Conservation (phyloP, 352 stramenopile species). For the Globisporangium emineosum region DNA sequence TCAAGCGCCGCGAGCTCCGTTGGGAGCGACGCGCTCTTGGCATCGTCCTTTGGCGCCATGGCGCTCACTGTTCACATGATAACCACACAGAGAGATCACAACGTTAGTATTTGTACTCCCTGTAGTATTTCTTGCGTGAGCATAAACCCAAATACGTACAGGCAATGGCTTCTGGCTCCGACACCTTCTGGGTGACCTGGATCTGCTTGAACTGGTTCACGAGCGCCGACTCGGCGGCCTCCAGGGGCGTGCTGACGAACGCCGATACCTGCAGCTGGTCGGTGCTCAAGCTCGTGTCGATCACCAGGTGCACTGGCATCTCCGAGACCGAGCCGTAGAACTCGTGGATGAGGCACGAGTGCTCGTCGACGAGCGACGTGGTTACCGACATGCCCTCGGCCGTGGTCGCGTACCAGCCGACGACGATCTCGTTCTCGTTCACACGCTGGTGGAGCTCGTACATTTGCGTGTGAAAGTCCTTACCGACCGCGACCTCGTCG, state of each 20-base stretch:
- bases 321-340: conserved; percentile 96
- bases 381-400: conserved; percentile 26
- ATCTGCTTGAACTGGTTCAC: conserved; percentile 95
- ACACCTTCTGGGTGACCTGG: conserved; percentile 87
- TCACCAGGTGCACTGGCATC: conserved; percentile 92
- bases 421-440: conserved; percentile 93
- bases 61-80: conserved; percentile 66
- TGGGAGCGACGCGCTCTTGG: conserved; percentile 41
- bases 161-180: conserved; percentile 93
- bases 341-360: conserved; percentile 96
- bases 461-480: conserved; percentile 98
- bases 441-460: conserved; percentile 93
- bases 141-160: conserved; percentile 52
- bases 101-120: not conserved
- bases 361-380: conserved; percentile 87
- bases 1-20: conserved; percentile 76
- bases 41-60: conserved; percentile 56
- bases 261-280: conserved; percentile 88
- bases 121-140: not conserved
- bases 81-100: not conserved
- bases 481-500: conserved; percentile 96
- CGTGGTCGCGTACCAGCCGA: conserved; percentile 96
- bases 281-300: conserved; percentile 88
- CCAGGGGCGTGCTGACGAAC: conserved; percentile 89
- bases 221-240: conserved; percentile 87